Conservation (phyloP, 148 eudicot species). For the Diospyros lotus region DNA sequence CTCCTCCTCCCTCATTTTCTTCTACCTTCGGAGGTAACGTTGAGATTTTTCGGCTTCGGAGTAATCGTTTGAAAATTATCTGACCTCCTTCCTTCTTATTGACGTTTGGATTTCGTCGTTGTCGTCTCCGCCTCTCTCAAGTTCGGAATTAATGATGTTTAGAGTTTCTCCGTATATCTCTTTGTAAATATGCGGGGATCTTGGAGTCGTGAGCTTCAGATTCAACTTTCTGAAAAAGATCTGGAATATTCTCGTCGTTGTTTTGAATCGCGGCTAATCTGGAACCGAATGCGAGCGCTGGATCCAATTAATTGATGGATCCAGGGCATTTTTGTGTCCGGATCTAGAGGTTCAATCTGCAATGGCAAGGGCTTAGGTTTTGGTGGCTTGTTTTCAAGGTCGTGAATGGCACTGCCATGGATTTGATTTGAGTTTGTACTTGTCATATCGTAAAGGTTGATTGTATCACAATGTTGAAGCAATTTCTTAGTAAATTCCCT, state of each 20-base stretch:
- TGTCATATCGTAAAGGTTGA: not conserved
- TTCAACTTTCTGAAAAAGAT: not conserved
- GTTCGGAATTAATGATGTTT: too few relatives aligned
- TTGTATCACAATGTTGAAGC: slow-evolving; percentile 65
- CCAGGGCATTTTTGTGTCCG: not conserved
- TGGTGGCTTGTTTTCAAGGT: slow-evolving; percentile 8
- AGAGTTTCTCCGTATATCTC: not conserved
- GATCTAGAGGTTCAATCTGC: slow-evolving; percentile 6
- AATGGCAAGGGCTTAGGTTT: slow-evolving; percentile 23
- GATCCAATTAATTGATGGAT: slow-evolving; percentile 5
- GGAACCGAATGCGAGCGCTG: not conserved
- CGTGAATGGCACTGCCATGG: not conserved
- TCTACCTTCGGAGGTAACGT: not conserved
- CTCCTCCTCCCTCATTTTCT: not conserved
- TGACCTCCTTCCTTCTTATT: too few relatives aligned
- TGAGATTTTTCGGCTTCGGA: too few relatives aligned
- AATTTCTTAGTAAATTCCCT: slow-evolving; percentile 69
- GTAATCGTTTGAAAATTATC: too few relatives aligned
- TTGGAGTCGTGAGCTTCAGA: not conserved
- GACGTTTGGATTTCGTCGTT: not conserved
- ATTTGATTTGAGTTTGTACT: slow-evolving; percentile 13
- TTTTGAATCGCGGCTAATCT: not conserved
- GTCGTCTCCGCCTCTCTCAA: not conserved
- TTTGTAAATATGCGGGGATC: too few relatives aligned
- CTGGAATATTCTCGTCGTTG: not conserved